Percentiles rank a stretch among this genome's conserved stretches.
These are phyloP conservation scores for Agrocybe praecox DNA, from an alignment of 768 basidiomycete genomes.

Conservation along the genomic window DNA sequence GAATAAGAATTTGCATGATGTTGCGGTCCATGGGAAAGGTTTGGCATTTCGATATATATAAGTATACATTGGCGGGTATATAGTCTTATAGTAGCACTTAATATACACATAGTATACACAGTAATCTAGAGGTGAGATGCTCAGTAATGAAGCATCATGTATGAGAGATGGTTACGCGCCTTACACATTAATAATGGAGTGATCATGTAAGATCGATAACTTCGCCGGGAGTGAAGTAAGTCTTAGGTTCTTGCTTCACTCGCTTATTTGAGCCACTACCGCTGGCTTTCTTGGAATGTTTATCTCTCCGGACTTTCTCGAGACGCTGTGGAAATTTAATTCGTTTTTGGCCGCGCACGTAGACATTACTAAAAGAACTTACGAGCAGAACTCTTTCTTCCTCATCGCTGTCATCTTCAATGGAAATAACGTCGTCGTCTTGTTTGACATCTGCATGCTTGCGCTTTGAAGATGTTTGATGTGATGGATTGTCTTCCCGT, in stretches of 20 bases:
- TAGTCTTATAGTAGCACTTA: too few species aligned
- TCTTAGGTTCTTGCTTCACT: neutral
- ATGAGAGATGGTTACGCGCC: too few species aligned
- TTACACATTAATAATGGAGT: too few species aligned
- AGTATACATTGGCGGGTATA: too few species aligned
- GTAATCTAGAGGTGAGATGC: too few species aligned
- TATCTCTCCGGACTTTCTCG: slow-evolving; percentile 1
- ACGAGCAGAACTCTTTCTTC: slow-evolving; percentile 3
- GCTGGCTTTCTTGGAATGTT: neutral
- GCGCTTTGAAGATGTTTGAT: neutral
- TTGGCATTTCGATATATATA: too few species aligned
- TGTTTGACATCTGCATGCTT: neutral
- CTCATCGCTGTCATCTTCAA: neutral
- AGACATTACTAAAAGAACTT: neutral
- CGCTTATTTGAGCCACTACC: neutral
- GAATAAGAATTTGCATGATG: too few species aligned
- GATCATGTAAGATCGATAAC: neutral
- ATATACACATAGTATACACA: too few species aligned
- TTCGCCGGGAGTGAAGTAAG: neutral
- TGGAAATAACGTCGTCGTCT: neutral
- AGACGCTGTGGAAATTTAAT: neutral
- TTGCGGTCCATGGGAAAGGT: too few species aligned
- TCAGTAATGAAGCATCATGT: too few species aligned
- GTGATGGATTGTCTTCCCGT: too few species aligned
- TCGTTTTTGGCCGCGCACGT: neutral